Base-by-base conservation (phyloP, 192 early-diverging fungal genomes). In the Endogone sp. region DNA sequence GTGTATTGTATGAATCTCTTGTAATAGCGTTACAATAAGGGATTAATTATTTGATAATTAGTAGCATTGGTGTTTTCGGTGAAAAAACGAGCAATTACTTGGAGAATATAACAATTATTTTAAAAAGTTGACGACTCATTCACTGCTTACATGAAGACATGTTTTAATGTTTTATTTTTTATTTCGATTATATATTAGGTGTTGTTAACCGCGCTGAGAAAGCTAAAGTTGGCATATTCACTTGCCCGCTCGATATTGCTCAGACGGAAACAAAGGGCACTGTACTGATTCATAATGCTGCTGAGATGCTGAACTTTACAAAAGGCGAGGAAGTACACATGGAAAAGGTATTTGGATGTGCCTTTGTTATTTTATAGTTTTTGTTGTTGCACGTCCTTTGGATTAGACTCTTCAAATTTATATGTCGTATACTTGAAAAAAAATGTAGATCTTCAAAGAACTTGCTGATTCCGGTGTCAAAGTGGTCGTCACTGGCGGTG, bases 231-330 rank as follows among this genome's bases (percentile, higher is more conserved):
- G 97, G 93, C 54, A 90, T 99, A 70, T 99, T 95, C 76, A 89
- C 93, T 20, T 99, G 94, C 78, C 88, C 93, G 10, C 84, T 99
- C 60, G 97, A 99, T 76, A 88, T 95, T 60, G 82, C 91, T 8
- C 89, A 94, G 78, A 99, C 97, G 28, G 97, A 99, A 78, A 99
- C 97, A 55, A 99, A 99, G 89, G 97, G 97, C 61, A 99, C 97
- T 21, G 97, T 99, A 58, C 85, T 99, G 76, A 93, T 99, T 79
- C 91, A 95, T 74, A 97, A 91, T 77, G 97, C 97, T 56, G 79
- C 86, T 62, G 97, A 98, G 76, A 98, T 99, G 97, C 84, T 98
- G 27, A 90, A 92, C 75, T 99, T 97, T 79, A 92, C 90, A 60
- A 95, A 95, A 80, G 97, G 91, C 64, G 97, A 99, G 80, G 97